Percentiles rank a stretch among this genome's conserved stretches.
These are phyloP conservation scores for Mallotus nudiflorus DNA, from an alignment of 345 rosid species.

Conservation along the genomic window DNA sequence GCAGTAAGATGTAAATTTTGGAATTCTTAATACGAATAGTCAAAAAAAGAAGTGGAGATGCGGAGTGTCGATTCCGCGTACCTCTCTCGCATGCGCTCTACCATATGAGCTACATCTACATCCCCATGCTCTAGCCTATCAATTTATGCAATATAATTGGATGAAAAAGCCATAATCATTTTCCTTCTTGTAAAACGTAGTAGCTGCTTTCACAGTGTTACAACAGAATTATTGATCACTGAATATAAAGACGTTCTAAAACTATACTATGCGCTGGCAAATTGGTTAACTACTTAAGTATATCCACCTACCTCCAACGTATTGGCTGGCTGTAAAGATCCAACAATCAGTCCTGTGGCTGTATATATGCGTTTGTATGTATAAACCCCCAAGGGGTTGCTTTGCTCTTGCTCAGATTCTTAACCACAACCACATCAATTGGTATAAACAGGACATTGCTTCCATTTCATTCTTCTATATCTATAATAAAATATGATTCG, in stretches of 20 bases:
- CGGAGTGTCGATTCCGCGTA: conserved; percentile 70
- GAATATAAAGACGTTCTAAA: no score
- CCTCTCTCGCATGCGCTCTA: conserved; percentile 84
- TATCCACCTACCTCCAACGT: not conserved
- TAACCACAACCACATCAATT: not conserved
- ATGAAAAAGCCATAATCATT: not conserved
- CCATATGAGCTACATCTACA: conserved; percentile 83
- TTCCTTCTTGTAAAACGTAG: not conserved
- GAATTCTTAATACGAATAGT: not conserved
- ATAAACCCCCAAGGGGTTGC: not conserved
- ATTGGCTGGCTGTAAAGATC: not conserved
- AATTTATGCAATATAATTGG: no score
- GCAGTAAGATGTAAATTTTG: not conserved
- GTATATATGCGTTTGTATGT: not conserved
- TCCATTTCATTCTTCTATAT: no score
- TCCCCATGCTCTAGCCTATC: not conserved
- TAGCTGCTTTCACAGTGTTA: not conserved
- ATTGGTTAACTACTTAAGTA: no score
- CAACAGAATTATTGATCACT: not conserved
- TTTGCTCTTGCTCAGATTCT: not conserved
- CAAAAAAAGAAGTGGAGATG: conserved; percentile 35
- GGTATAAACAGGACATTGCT: not conserved
- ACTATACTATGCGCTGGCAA: no score
- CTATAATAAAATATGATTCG: not conserved
- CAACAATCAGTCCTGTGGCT: not conserved